Percentiles rank a stretch among this genome's conserved stretches.
Evolutionary conservation across 768 basidiomycete genomes (phyloP).

Genomic region (Pulveroboletus sp.): DNA sequence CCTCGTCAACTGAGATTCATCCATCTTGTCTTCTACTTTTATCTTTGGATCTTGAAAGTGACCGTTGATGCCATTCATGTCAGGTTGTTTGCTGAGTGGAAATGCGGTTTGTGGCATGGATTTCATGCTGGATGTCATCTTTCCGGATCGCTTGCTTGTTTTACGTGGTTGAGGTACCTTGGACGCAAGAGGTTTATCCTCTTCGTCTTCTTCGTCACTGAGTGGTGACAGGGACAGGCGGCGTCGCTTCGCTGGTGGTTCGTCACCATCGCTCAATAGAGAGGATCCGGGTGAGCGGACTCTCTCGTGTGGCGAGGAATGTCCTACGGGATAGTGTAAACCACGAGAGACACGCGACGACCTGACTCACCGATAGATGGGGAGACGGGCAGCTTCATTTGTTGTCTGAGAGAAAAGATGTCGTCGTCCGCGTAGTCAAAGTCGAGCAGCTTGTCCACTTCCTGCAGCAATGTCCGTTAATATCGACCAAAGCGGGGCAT

Average conservation of each 20-base stretch:
- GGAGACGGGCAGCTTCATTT: constrained; percentile 58
- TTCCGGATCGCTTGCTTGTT: constrained; percentile 45
- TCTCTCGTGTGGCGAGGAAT: constrained; percentile 20
- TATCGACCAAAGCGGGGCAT: constrained; percentile 8
- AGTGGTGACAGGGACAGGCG: constrained; percentile 57
- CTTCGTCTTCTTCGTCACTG: constrained; percentile 45
- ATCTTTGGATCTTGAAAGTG: constrained; percentile 50
- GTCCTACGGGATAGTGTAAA: constrained; percentile 23
- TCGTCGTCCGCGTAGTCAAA: constrained; percentile 74
- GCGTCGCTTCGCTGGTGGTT: constrained; percentile 50
- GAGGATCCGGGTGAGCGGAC: constrained; percentile 38
- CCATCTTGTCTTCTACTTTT: constrained; percentile 78
- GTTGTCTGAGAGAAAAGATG: constrained; percentile 64
- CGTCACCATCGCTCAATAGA: constrained; percentile 42
- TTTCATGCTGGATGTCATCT: constrained; percentile 56
- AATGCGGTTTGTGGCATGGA: constrained; percentile 59
- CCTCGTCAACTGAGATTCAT: constrained; percentile 71
- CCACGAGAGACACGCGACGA: not conserved
- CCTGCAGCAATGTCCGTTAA: constrained; percentile 44
- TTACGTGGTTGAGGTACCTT: constrained; percentile 36
- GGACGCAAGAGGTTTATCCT: constrained; percentile 54
- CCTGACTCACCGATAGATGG: constrained; percentile 51
- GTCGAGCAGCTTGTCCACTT: constrained; percentile 72
- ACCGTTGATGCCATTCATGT: constrained; percentile 42
- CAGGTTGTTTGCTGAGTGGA: constrained; percentile 38